Conservation (phyloP, 768 basidiomycete genomes). For the Coprinellus micaceus region DNA sequence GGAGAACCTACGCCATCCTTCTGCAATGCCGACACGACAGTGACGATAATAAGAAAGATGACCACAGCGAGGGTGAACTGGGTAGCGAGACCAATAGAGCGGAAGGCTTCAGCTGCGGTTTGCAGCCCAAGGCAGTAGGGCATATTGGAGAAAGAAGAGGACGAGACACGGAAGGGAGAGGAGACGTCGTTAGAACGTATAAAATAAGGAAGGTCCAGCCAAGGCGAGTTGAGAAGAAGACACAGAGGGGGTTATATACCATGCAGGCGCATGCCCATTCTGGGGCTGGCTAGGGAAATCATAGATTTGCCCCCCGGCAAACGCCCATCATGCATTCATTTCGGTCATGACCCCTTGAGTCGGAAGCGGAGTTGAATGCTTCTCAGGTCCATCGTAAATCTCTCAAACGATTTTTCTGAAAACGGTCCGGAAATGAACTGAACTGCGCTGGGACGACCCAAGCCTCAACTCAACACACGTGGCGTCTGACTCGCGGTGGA, state of each 20-base stretch:
- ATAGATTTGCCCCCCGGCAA: conserved; percentile 27
- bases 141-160: conserved; percentile 32
- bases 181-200: conserved; percentile 20
- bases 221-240: conserved; percentile 27
- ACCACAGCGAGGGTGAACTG: conserved; percentile 47
- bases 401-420: conserved; percentile 6
- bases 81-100: conserved; percentile 46
- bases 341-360: conserved; percentile 26
- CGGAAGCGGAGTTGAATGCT: conserved; percentile 25
- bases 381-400: conserved; percentile 17
- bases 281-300: conserved; percentile 29
- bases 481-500: conserved; percentile 9
- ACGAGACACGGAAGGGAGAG: conserved; percentile 15
- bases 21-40: conserved; percentile 42
- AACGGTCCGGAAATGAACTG: conserved; percentile 33
- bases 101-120: conserved; percentile 45
- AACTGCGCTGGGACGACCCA: conserved; percentile 19
- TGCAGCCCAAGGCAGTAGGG: conserved; percentile 50
- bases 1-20: conserved; percentile 51
- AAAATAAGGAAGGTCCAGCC: conserved; percentile 28
- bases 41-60: conserved; percentile 43
- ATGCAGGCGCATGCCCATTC: conserved; percentile 18
- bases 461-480: conserved; percentile 26
- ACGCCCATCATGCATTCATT: conserved; percentile 25
- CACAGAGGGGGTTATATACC: conserved; percentile 23